Base-by-base conservation (phyloP, 164 flowering plant genomes). In the Saururus chinensis region DNA sequence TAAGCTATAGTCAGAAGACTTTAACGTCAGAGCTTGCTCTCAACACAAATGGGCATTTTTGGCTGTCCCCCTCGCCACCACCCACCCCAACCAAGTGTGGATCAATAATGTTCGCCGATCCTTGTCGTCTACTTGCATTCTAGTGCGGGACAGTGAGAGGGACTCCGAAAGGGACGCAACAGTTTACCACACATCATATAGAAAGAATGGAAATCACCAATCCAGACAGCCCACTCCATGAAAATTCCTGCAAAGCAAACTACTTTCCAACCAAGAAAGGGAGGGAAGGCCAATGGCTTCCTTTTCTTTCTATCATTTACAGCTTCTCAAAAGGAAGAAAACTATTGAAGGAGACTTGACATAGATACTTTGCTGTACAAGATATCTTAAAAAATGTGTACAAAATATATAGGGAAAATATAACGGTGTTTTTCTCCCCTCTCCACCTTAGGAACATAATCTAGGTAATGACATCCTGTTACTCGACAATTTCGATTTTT, bases 391-490 rank as follows among this genome's bases (percentile, higher is more conserved):
- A 45, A 23, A 23, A 24, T 54, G 58, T 55, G 35, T 23, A 23
- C 17, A 55, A 10, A 24, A 19, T 14, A 13, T 55, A 4, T 35
- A 19, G 56, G 23, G 23, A 20, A 8, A 53, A 1, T 0, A 53
- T 12, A 19, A n/a, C 0, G 21, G 40, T 37, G 20, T 30, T 22
- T n/a, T 30, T 30, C n/a, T 30, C 37, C 37, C 37, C 6, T 30
- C 37, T 30, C 37, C 37, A 30, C 37, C 37, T 30, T 82, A 88
- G 61, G 96, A 92, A 73, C 97, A 88, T 0, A 92, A 72, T 75
- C 66, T 80, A 5, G 98, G 96, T 65, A 92, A 66, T 35, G 88
- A 81, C 77, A 70, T 77, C 41, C 68, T 68, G 6, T 49, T 53
- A 24, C 57, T 68, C 7, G 72, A 56, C 23, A 42, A 54, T 77